Evolutionary conservation across 495 filamentous ascomycete genomes (phyloP).

Genomic region (Aspergillus indologenus): DNA sequence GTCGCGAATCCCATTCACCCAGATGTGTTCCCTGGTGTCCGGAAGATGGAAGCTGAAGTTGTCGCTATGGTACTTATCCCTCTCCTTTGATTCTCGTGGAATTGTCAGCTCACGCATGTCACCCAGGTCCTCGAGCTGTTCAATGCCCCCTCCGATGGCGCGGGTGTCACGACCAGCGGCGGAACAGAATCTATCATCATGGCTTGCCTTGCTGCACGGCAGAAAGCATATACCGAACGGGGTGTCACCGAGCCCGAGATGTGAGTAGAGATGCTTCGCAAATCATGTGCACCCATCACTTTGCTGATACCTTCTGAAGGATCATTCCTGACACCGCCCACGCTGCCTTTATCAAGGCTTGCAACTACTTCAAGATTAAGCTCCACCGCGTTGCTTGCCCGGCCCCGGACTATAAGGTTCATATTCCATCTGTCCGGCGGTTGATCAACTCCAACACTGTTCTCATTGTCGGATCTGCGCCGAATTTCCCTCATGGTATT

Average conservation of each 20-base stretch:
- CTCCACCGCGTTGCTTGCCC: slow-evolving; percentile 87
- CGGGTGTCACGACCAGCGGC: slow-evolving; percentile 86
- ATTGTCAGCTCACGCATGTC: slow-evolving; percentile 45
- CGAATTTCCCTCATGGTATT: slow-evolving; percentile 97
- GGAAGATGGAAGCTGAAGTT: slow-evolving; percentile 99
- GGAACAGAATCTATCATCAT: slow-evolving; percentile 96
- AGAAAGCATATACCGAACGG: slow-evolving; percentile 82
- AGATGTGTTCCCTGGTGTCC: slow-evolving; percentile 94
- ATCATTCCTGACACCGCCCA: slow-evolving; percentile 93
- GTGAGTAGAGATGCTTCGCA: slow-evolving; percentile 42
- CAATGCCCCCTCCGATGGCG: slow-evolving; percentile 79
- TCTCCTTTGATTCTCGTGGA: background rate
- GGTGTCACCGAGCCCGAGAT: slow-evolving; percentile 93
- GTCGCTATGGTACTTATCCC: slow-evolving; percentile 77
- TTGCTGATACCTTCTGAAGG: slow-evolving; percentile 45
- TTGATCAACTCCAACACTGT: slow-evolving; percentile 97
- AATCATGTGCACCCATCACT: background rate
- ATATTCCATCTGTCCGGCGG: slow-evolving; percentile 69
- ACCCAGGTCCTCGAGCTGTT: slow-evolving; percentile 74
- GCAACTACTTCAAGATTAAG: slow-evolving; percentile 92
- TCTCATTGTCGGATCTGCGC: slow-evolving; percentile 89
- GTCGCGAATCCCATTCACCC: slow-evolving; percentile 99
- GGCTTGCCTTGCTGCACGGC: slow-evolving; percentile 82
- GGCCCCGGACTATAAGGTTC: slow-evolving; percentile 78
- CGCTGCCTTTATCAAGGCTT: slow-evolving; percentile 94